Evolutionary conservation across 768 basidiomycete genomes (phyloP), one percentile per base, ranked within the genome.

Genomic region (Hebeloma cylindrosporum): DNA sequence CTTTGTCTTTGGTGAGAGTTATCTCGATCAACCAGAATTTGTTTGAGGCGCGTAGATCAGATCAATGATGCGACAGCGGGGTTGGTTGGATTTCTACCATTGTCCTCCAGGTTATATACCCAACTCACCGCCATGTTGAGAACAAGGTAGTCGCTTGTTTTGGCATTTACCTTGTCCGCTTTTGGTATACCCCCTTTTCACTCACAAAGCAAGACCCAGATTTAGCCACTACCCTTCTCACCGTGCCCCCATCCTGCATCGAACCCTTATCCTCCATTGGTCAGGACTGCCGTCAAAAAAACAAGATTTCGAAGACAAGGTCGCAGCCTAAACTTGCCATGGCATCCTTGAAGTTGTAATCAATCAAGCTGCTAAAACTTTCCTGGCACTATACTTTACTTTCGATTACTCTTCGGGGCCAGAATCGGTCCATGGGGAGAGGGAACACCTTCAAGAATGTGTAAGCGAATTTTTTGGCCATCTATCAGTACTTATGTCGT

Each of bases 91-190:
- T 18, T 8, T 34, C n/a, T 32, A 38, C 29, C 57, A 59, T 54
- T 57, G 57, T 55, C 45, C 48, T 22, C 29, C 37, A 52, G 47
- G 51, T 65, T 69, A 65, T 67, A 67, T 66, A 64, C 54, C 30
- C 30, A 35, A 28, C 41, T 28, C 25, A 32, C 32, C 17, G 30
- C 47, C 40, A 40, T 22, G 43, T 38, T n/a, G 34, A 60, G 53
- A 57, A 69, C 64, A 69, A 69, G 62, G 60, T 34, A 56, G 53
- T 38, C 42, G 39, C 66, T 62, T 41, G 26, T 44, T 64, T 53
- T 48, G 59, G 65, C 39, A 21, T 48, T 60, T 52, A 32, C 64
- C 52, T 68, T 67, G 63, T 67, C 64, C 58, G 33, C 13, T 52
- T 59, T 51, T 9, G 54, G 55, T 30, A n/a, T n/a, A n/a, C n/a